A percentile compares a stretch with the other conserved stretches of the same genome.
Conservation (phyloP, 306 rosid genomes). For the Cyclanthera cordifolia region DNA sequence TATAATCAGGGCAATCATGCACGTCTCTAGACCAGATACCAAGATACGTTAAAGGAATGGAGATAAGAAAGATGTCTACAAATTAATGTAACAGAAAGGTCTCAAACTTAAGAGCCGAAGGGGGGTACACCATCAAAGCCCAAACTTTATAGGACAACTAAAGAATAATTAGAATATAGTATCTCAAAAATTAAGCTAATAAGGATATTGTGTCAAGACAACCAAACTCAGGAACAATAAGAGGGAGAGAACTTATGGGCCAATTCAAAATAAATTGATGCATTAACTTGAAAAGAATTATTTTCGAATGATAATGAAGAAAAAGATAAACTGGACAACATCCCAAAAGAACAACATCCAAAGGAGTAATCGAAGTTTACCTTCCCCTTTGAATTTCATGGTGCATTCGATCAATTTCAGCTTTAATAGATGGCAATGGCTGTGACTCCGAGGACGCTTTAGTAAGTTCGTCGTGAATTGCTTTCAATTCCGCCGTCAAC, state of each 20-base stretch:
- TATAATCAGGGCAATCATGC: no score
- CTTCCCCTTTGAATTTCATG: constrained; percentile 73
- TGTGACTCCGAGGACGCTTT: constrained; percentile 33
- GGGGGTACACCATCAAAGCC: no score
- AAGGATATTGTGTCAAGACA: not conserved
- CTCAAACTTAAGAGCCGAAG: no score
- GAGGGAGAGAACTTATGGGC: not conserved
- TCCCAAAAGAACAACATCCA: not conserved
- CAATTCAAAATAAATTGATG: not conserved
- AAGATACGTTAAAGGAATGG: no score
- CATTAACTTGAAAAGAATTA: not conserved
- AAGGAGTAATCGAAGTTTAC: constrained; percentile 21
- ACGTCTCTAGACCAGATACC: no score
- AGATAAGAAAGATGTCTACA: no score
- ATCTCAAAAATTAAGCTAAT: not conserved
- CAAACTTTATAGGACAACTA: no score
- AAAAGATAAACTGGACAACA: not conserved
- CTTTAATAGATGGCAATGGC: constrained; percentile 29
- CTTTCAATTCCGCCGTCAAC: constrained; percentile 35
- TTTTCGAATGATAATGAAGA: not conserved
- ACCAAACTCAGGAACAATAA: not conserved
- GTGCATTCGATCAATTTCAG: constrained; percentile 42
- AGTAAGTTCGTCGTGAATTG: constrained; percentile 29
- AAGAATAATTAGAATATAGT: not conserved
- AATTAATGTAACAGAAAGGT: no score